Percentiles rank a stretch among this genome's conserved stretches.
Conservation (phyloP, 2,329 filamentous ascomycete genomes). For the Claviceps citrina region DNA sequence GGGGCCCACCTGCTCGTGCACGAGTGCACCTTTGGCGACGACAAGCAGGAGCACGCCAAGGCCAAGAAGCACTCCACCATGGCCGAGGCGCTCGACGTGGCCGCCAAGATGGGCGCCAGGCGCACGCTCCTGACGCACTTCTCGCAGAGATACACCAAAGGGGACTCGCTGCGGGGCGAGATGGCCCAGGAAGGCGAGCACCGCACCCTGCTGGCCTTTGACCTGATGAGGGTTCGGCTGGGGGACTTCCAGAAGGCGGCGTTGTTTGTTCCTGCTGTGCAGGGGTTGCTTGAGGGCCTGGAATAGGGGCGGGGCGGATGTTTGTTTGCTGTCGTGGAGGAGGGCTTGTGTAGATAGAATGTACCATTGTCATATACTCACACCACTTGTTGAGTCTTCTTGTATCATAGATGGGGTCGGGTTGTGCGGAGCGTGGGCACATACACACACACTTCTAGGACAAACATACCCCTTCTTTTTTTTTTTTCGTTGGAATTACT, state of each 20-base stretch:
- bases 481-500: too few species aligned
- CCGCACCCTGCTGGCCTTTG: slow-evolving; percentile 54
- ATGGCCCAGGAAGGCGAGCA: slow-evolving; percentile 22
- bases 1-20: slow-evolving; percentile 77
- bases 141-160: slow-evolving; percentile 78
- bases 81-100: slow-evolving; percentile 67
- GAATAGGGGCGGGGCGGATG: too few species aligned
- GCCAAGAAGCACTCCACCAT: slow-evolving; percentile 89
- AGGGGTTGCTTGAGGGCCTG: slow-evolving; percentile 32
- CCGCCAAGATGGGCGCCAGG: slow-evolving; percentile 61
- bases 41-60: slow-evolving; percentile 58
- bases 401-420: too few species aligned
- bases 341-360: too few species aligned
- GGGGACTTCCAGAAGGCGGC: slow-evolving; percentile 55
- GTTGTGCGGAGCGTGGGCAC: too few species aligned
- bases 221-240: slow-evolving; percentile 60
- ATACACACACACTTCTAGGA: too few species aligned
- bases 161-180: slow-evolving; percentile 16
- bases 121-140: slow-evolving; percentile 85
- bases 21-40: slow-evolving; percentile 91
- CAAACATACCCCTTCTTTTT: too few species aligned
- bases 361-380: too few species aligned
- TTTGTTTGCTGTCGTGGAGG: too few species aligned
- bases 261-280: slow-evolving; percentile 43
- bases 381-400: too few species aligned